A percentile compares a stretch with the other conserved stretches of the same genome.
Conservation (phyloP, 441 rosid genomes). For the Gossypium laxum region DNA sequence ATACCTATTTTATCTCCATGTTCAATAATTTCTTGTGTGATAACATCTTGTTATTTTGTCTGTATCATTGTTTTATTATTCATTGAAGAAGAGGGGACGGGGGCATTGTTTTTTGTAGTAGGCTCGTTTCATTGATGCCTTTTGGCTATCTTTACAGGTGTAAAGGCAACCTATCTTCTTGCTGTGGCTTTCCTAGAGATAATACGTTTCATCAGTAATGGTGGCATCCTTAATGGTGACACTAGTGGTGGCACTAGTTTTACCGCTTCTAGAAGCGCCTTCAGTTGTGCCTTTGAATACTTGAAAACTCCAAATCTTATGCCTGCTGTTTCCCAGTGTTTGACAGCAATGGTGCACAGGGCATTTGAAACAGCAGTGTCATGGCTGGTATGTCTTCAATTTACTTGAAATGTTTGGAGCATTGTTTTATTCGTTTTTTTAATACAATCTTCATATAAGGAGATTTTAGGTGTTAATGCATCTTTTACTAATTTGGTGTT, state of each 20-base stretch:
- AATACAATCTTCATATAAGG: not conserved
- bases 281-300: slow-evolving; percentile 91
- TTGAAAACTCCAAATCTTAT: slow-evolving; percentile 82
- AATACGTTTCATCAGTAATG: slow-evolving; percentile 90
- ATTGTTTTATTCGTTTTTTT: not conserved
- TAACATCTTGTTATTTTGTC: slow-evolving; percentile 13
- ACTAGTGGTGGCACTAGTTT: slow-evolving; percentile 47
- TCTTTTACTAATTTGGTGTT: not conserved
- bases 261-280: slow-evolving; percentile 83
- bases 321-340: slow-evolving; percentile 87
- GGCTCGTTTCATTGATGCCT: slow-evolving; percentile 6
- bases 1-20: not conserved
- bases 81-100: not conserved
- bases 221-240: slow-evolving; percentile 89
- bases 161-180: slow-evolving; percentile 97
- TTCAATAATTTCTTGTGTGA: slow-evolving; percentile 6
- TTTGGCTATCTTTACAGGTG: slow-evolving; percentile 47
- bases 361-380: slow-evolving; percentile 82
- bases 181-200: slow-evolving; percentile 93
- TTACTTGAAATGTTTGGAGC: slow-evolving; percentile 14
- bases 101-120: not conserved
- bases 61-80: not conserved
- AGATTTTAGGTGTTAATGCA: not conserved
- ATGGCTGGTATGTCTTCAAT: slow-evolving; percentile 67
- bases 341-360: slow-evolving; percentile 80